These are phyloP conservation scores for Candida labiduridarum DNA, from an alignment of 1,139 yeast species.

Conservation along the genomic window DNA sequence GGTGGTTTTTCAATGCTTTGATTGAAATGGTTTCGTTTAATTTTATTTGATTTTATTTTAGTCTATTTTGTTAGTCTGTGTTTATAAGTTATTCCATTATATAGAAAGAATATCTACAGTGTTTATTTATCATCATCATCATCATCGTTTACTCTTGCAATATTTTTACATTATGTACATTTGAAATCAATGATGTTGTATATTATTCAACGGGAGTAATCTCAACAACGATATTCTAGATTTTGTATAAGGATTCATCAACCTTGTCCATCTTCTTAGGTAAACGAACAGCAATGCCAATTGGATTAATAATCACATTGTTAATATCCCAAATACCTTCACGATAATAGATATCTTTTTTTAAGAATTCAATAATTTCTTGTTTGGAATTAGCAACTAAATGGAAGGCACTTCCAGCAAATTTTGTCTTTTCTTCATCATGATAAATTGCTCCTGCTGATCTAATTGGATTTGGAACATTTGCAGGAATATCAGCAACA, in stretches of 20 bases:
- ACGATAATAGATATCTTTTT: conserved; percentile 62
- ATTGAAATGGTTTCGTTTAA: too few relatives aligned
- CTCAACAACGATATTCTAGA: conserved; percentile 9
- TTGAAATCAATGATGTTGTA: not conserved
- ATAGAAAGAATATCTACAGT: not conserved
- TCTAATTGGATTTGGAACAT: conserved; percentile 57
- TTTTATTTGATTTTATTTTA: not conserved
- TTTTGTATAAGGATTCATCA: conserved; percentile 22
- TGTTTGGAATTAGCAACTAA: conserved; percentile 64
- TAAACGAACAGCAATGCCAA: conserved; percentile 38
- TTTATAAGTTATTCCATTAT: not conserved
- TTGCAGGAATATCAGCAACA: conserved; percentile 53
- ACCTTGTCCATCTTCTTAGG: conserved; percentile 31
- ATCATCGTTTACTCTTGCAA: not conserved
- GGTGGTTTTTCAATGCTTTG: too few relatives aligned
- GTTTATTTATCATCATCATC: not conserved
- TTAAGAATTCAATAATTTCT: conserved; percentile 63
- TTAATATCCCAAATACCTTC: conserved; percentile 79
- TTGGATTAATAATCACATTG: conserved; percentile 60
- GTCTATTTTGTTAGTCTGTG: not conserved
- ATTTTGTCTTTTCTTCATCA: conserved; percentile 51
- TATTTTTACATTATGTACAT: not conserved
- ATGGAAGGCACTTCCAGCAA: conserved; percentile 73
- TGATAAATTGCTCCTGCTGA: conserved; percentile 68
- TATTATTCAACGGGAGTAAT: not conserved